Percentiles rank a stretch among this genome's conserved stretches.
These are phyloP conservation scores for Dryadomyces quercus-mongolicae DNA, from an alignment of 2,329 filamentous ascomycete species.

Conservation along the genomic window DNA sequence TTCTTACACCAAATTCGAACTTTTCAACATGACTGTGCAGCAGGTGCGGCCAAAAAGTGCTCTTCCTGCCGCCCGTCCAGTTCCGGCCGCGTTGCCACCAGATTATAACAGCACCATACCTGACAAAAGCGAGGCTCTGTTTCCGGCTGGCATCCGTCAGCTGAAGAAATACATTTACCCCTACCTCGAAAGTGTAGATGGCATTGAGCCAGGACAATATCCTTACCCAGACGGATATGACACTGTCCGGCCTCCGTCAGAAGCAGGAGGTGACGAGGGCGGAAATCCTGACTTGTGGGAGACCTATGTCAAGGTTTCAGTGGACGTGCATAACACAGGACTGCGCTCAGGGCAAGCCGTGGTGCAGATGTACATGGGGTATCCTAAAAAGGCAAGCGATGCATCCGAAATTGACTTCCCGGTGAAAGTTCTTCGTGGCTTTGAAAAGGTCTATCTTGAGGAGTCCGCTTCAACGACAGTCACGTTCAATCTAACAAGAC, in stretches of 20 bases:
- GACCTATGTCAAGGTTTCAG: slow-evolving; percentile 34
- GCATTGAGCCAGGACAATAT: slow-evolving; percentile 25
- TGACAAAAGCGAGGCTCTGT: slow-evolving; percentile 41
- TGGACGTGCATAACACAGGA: slow-evolving; percentile 44
- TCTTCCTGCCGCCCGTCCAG: slow-evolving; percentile 24
- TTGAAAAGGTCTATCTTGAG: slow-evolving; percentile 53
- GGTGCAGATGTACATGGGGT: slow-evolving; percentile 33
- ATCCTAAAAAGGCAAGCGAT: slow-evolving; percentile 19
- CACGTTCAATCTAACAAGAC: slow-evolving; percentile 31
- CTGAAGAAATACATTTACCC: slow-evolving; percentile 64
- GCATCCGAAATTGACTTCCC: slow-evolving; percentile 9
- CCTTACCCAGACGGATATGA: slow-evolving; percentile 46
- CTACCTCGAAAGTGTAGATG: slow-evolving; percentile 43
- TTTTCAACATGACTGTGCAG: slow-evolving; percentile 39
- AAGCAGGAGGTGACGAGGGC: slow-evolving; percentile 56
- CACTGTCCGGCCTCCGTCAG: slow-evolving; percentile 35
- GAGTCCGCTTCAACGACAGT: slow-evolving; percentile 31
- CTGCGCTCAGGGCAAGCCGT: slow-evolving; percentile 27
- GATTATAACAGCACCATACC: slow-evolving; percentile 43
- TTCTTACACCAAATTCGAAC: slow-evolving; percentile 63
- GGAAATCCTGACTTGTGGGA: slow-evolving; percentile 57
- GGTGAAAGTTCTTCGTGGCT: slow-evolving; percentile 55
- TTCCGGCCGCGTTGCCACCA: slow-evolving; percentile 35
- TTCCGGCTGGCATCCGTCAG: slow-evolving; percentile 43
- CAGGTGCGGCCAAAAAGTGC: slow-evolving; percentile 32